Evolutionary conservation across 768 basidiomycete species (phyloP).

Genomic region (Pisolithus tinctorius): DNA sequence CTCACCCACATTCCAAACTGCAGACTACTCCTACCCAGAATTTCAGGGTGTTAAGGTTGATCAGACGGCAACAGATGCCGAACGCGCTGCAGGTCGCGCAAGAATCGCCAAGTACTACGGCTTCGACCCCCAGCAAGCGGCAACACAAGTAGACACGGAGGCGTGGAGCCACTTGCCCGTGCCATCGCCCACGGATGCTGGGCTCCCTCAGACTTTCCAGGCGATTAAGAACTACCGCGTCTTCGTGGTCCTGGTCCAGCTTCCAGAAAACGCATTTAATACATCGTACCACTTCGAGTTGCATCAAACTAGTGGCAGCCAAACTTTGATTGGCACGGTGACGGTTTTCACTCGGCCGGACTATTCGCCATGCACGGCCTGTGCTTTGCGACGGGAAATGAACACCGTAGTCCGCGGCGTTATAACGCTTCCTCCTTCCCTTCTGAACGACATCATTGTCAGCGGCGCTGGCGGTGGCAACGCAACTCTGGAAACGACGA

Average conservation of each 20-base stretch:
- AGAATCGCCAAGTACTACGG: conserved; percentile 18
- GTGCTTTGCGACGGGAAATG: conserved; percentile 12
- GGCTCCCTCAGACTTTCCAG: conserved; percentile 10
- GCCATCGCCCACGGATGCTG: conserved; percentile 1
- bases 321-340: conserved; percentile 12
- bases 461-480: not conserved
- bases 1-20: not conserved
- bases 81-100: conserved; percentile 15
- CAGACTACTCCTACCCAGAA: conserved; percentile 24
- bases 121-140: conserved; percentile 15
- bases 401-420: conserved; percentile 17
- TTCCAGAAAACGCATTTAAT: conserved; percentile 19
- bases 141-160: not conserved
- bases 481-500: conserved; percentile 9
- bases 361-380: conserved; percentile 20
- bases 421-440: conserved; percentile 15
- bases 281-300: conserved; percentile 20
- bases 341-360: conserved; percentile 20
- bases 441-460: conserved; percentile 19
- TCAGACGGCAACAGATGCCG: conserved; percentile 3
- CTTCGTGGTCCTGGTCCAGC: conserved; percentile 20
- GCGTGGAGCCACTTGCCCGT: conserved; percentile 15
- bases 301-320: conserved; percentile 4
- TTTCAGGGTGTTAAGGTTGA: conserved; percentile 23
- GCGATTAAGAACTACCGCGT: conserved; percentile 18